Base-by-base conservation (phyloP, 176 grass and related monocot species). In the Sorghum bicolor region DNA sequence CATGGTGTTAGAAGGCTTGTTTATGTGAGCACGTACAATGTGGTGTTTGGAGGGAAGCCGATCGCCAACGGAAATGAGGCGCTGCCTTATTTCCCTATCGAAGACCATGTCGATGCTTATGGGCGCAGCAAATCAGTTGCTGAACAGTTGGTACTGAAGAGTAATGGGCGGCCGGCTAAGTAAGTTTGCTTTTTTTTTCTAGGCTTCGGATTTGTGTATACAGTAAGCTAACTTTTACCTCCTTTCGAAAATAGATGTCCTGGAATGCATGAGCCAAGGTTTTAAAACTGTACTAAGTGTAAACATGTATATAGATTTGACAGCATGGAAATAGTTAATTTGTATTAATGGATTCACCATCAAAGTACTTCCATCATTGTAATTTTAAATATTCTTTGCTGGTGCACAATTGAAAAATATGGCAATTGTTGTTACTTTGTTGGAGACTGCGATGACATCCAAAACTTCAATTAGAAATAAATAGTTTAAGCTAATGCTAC, bases 81-180 rank as follows among this genome's bases (percentile, higher is more conserved):
- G 6, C 58, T 98, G 32, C 92, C 85, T 45, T 98, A 98, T 88
- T 98, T 95, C 80, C 89, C 96, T 2, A 72, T 98, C 10, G 91
- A 95, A 69, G 85, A 84, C 29, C 96, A 98, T 71, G 92, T 93
- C 61, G 96, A 98, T 86, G 84, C 92, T 12, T 98, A 98, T 85
- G 93, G 89, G 13, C 89, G 93, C 63, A 98, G 89, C 79, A 98
- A 98, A 84, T 93, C 92, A 9, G 74, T 95, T 48, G 89, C 92
- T 60, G 95, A 98, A 84, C 95, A 98, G 64, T 58, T 98, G 70
- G 88, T 98, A 67, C 88, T 98, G 40, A 98, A 88, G 87, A 93
- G 80, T 47, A 98, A 98, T 86, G 87, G 88, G 0, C 91, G 83
- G 37, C 88, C 77, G 69, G 80, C 89, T 64, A 98, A 95, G 95